Conservation (phyloP, 345 rosid species). For the Arabidopsis suecica region DNA sequence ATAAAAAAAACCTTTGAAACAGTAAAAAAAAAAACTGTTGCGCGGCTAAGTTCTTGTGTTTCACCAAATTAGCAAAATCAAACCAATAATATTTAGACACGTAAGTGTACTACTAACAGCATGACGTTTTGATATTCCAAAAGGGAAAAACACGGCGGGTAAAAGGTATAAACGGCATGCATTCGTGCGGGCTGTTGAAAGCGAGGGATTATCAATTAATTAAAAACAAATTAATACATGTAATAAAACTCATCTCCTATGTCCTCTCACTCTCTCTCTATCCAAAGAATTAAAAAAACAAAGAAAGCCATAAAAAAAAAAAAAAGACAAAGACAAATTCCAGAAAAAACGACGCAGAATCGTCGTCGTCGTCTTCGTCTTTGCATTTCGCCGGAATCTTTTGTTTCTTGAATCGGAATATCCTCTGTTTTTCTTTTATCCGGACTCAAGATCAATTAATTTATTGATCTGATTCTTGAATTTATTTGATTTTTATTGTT, state of each 20-base stretch:
- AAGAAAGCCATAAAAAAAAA: constrained; percentile 2
- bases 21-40: constrained; percentile 18
- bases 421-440: background rate
- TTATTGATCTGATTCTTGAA: constrained; percentile 5
- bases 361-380: constrained; percentile 35
- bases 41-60: constrained; percentile 17
- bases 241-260: constrained; percentile 13
- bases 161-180: constrained; percentile 35
- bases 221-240: background rate
- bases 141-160: constrained; percentile 36
- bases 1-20: background rate
- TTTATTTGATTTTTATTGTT: background rate
- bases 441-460: constrained; percentile 4
- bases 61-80: background rate
- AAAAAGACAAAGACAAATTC: constrained; percentile 6
- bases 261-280: constrained; percentile 30
- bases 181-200: constrained; percentile 34
- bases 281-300: constrained; percentile 30
- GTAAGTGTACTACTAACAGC: background rate
- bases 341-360: constrained; percentile 34
- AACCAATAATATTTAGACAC: constrained; percentile 24
- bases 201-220: background rate
- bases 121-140: constrained; percentile 23
- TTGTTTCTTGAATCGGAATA: constrained; percentile 31
- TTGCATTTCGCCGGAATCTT: constrained; percentile 33